These are phyloP conservation scores for Nectriaceae sp. DNA, from an alignment of 2,329 filamentous ascomycete genomes.

Conservation along the genomic window DNA sequence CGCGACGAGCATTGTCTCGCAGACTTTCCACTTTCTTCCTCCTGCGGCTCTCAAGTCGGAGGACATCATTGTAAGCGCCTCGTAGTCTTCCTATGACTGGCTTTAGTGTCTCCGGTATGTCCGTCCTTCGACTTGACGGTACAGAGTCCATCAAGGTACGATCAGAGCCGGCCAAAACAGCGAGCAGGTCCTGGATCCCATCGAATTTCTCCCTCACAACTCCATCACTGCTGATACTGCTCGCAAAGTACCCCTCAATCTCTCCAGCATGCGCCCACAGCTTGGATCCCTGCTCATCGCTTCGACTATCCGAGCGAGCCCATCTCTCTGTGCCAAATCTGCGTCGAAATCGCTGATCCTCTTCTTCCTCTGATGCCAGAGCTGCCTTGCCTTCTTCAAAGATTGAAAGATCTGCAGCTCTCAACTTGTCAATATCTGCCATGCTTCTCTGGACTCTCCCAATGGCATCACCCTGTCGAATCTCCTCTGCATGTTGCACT, in stretches of 20 bases:
- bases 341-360: slow-evolving; percentile 73
- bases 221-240: slow-evolving; percentile 55
- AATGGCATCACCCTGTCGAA: slow-evolving; percentile 86
- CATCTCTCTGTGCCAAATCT: slow-evolving; percentile 89
- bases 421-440: slow-evolving; percentile 88
- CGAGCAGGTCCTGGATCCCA: slow-evolving; percentile 73
- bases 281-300: slow-evolving; percentile 66
- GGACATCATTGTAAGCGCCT: slow-evolving; percentile 80
- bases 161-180: slow-evolving; percentile 76
- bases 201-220: slow-evolving; percentile 77
- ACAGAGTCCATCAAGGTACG: slow-evolving; percentile 85
- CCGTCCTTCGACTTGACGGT: slow-evolving; percentile 77
- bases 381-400: slow-evolving; percentile 84
- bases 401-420: slow-evolving; percentile 72
- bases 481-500: slow-evolving; percentile 88
- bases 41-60: slow-evolving; percentile 77
- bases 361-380: slow-evolving; percentile 76
- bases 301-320: slow-evolving; percentile 68
- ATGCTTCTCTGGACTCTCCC: slow-evolving; percentile 77
- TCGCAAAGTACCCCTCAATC: slow-evolving; percentile 83
- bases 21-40: slow-evolving; percentile 78
- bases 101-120: slow-evolving; percentile 79
- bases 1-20: slow-evolving; percentile 75
- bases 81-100: slow-evolving; percentile 76
- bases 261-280: slow-evolving; percentile 75